These are phyloP conservation scores for Trametes coccinea DNA, from an alignment of 768 basidiomycete species.

Conservation along the genomic window DNA sequence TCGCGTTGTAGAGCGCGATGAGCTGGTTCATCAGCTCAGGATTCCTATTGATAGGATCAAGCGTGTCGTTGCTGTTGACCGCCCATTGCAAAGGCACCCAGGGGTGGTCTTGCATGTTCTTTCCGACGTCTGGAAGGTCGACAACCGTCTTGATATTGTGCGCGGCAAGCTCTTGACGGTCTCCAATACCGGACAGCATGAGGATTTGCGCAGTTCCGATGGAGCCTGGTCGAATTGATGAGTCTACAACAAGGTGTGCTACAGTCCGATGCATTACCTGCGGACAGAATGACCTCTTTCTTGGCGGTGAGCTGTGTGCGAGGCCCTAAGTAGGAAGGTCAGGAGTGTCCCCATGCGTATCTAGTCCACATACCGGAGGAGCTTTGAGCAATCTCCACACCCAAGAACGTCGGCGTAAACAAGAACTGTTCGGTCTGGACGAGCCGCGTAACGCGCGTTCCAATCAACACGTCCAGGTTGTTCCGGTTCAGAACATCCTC, in stretches of 20 bases:
- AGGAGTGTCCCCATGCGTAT: too few relatives aligned
- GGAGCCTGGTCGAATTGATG: constrained; percentile 7
- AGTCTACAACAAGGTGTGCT: too few relatives aligned
- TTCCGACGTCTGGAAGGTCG: constrained; percentile 32
- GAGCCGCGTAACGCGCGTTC: constrained; percentile 11
- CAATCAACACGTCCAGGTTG: constrained; percentile 16
- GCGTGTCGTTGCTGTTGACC: constrained; percentile 2
- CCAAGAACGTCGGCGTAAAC: not conserved
- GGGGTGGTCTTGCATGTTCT: constrained; percentile 32
- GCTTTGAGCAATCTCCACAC: constrained; percentile 13
- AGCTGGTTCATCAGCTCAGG: constrained; percentile 3
- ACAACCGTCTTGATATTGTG: constrained; percentile 24
- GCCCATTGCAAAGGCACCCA: not conserved
- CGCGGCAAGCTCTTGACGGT: constrained; percentile 17
- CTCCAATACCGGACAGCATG: constrained; percentile 34
- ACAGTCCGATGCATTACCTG: not conserved
- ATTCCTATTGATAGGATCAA: constrained; percentile 19
- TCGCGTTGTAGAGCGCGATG: constrained; percentile 18
- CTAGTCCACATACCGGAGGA: not conserved
- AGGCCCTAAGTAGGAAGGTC: not conserved
- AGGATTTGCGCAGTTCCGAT: constrained; percentile 28
- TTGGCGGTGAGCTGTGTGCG: constrained; percentile 13
- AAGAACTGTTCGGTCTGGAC: not conserved
- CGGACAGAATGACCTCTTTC: constrained; percentile 28
- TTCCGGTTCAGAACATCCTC: not conserved